Evolutionary conservation across 805 yeast species (phyloP), one percentile per base, ranked within the genome.

Genomic region (Vanderwaltozyma polyspora): DNA sequence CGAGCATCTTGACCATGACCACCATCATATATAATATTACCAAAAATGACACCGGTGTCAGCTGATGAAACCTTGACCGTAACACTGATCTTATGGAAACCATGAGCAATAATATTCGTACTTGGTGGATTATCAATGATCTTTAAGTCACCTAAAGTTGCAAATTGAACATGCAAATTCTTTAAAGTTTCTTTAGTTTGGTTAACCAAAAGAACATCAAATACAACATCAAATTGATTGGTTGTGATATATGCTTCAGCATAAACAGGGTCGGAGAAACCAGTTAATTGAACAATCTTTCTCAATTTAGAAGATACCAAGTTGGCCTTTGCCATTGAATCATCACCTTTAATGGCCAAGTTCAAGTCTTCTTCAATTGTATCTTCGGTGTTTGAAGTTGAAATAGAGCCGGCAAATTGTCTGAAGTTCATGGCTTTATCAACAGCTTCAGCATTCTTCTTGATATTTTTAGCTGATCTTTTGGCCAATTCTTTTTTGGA

Each of bases 21-120:
- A 37, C 97, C 97, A 59, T 87, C 97, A 57, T 89, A 91, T 11
- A 89, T 81, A 56, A 91, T 86, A 62, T 89, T 89, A 55, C 99
- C 99, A 56, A 91, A 91, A 33, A 91, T 84, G 35, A 89, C 95
- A 49, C 97, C 98, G 7, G 98, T 87, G 53, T 93, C 98, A 12
- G 97, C 96, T 29, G 95, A 82, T 0, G 95, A 80, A 29, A 91
- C 99, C 61, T 86, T 86, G 45, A 91, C 73, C 2, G 96, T 87
- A 31, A 87, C 76, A 48, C 84, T 87, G 24, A 83, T 70, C 42
- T 82, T 81, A 62, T 84, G 84, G 75, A 91, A 91, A 15, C 95
- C 95, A 62, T 87, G 95, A n/a, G 98, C 95, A 17, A 94, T 95
- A 40, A 91, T 73, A 55, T 89, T 91, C 27, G 80, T 85, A 12